Conservation (phyloP, 805 yeast species). For the Zygosaccharomyces bisporus region DNA sequence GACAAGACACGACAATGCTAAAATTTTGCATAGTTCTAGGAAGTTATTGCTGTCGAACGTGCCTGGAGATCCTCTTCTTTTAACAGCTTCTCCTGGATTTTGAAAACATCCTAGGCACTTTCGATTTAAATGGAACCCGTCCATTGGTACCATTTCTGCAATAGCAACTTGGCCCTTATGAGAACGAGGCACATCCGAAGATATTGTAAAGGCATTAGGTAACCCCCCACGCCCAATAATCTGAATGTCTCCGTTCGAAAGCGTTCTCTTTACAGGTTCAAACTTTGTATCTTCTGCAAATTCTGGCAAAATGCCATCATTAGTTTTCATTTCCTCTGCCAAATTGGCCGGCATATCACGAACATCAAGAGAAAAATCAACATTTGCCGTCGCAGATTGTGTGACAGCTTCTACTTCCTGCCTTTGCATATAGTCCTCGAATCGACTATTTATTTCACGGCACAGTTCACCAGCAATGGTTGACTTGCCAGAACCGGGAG, state of each 20-base stretch:
- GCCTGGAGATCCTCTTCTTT: slow-evolving; percentile 77
- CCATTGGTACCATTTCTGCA: slow-evolving; percentile 62
- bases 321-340: slow-evolving; percentile 11
- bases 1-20: slow-evolving; percentile 20
- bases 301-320: slow-evolving; percentile 18
- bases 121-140: slow-evolving; percentile 69
- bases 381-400: not conserved
- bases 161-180: slow-evolving; percentile 19
- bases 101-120: slow-evolving; percentile 44
- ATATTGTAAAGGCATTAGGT: slow-evolving; percentile 26
- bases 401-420: not conserved
- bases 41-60: slow-evolving; percentile 66
- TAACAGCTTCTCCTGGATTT: slow-evolving; percentile 54
- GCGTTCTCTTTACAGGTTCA: slow-evolving; percentile 19
- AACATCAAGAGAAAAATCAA: slow-evolving; percentile 12
- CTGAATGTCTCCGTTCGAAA: slow-evolving; percentile 24
- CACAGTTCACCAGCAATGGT: slow-evolving; percentile 54
- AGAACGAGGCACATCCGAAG: not conserved
- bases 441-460: slow-evolving; percentile 37
- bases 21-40: slow-evolving; percentile 22
- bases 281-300: slow-evolving; percentile 26
- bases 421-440: slow-evolving; percentile 12
- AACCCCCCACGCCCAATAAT: slow-evolving; percentile 33
- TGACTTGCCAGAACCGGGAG: slow-evolving; percentile 85
- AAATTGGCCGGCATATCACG: slow-evolving; percentile 9